phyloP scores from a whole-genome alignment of 805 yeast genomes.

The Hanseniaspora occidentalis region DNA sequence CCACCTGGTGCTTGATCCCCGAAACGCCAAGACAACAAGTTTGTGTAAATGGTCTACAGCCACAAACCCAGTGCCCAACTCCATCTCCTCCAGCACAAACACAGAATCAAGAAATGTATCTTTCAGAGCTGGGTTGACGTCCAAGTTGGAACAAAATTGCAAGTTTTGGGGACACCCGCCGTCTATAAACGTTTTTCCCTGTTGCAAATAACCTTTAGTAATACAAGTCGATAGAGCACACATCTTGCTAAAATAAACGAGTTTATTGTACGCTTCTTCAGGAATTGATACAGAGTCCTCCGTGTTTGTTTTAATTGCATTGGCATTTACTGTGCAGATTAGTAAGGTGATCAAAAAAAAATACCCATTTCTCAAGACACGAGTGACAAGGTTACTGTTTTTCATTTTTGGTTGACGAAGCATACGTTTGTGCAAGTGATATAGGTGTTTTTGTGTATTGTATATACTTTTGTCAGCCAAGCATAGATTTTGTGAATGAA shows the following conservation, averaged over 20 bases:
- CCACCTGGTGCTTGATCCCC: slow-evolving; percentile 49
- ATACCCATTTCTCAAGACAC: too few relatives aligned
- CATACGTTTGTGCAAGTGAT: too few relatives aligned
- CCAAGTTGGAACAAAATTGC: slow-evolving; percentile 19
- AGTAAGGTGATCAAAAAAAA: neutral
- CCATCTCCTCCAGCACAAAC: slow-evolving; percentile 30
- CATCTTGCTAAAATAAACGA: slow-evolving; percentile 22
- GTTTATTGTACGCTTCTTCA: slow-evolving; percentile 16
- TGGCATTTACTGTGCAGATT: neutral
- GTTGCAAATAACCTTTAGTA: slow-evolving; percentile 11
- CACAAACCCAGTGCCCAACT: slow-evolving; percentile 44
- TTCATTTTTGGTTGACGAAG: too few relatives aligned
- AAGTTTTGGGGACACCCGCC: slow-evolving; percentile 25
- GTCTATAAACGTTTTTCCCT: slow-evolving; percentile 16
- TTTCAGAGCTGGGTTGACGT: slow-evolving; percentile 15
- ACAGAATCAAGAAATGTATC: slow-evolving; percentile 25
- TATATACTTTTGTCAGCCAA: too few relatives aligned
- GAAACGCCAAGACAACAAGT: slow-evolving; percentile 37
- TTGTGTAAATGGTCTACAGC: slow-evolving; percentile 34
- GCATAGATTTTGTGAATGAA: too few relatives aligned
- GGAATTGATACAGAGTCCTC: slow-evolving; percentile 7
- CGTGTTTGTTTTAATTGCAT: too few relatives aligned
- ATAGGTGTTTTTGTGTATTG: too few relatives aligned
- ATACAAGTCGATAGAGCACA: slow-evolving; percentile 28
- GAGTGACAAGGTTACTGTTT: too few relatives aligned